Evolutionary conservation across 2,329 filamentous ascomycete genomes (phyloP), one percentile per base, ranked within the genome.

Genomic region (Atkinsonella texensis): DNA sequence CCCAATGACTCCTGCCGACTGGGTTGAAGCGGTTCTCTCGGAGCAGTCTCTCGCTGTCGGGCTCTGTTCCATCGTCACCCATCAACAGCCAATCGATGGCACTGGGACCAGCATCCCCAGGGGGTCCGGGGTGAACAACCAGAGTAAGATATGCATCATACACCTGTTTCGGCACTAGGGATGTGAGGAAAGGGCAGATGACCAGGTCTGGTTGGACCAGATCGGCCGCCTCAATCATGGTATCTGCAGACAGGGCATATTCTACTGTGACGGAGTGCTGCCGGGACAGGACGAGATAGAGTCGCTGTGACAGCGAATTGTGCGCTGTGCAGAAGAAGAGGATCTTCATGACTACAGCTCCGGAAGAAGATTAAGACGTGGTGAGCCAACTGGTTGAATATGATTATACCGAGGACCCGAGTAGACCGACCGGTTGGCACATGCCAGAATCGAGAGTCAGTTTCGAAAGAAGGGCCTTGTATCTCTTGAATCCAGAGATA

Each of bases 261-360:
- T 71, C 69, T 52, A 71, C 62, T 4, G 66, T 67, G 52, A 71
- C 60, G 23, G 65, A 60, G 52, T 71, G 68, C 9, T 60, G 59
- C 38, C 60, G 55, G 2, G 64, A 64, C 17, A 71, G 56, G 4
- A 60, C 62, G 18, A 71, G 60, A 51, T 63, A 68, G 9, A 70
- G 59, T 20, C 65, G 62, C 55, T 71, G 69, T 6, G 69, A 71
- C 6, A 71, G 60, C 10, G 69, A 71, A 52, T 71, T 71, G 59
- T 71, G 68, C n/a, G 69, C 69, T 5, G 69, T 71, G 55, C 69
- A 71, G n/a, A 71, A 60, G 53, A 71, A 70, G 49, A 71, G 66
- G 42, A 71, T 68, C 58, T 64, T 65, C 65, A 70, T 54, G 45
- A 17, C 20, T 49, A 20, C 43, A 68, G 20, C 50, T 54, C 52